phyloP scores from a whole-genome alignment of 129 eudicot species.

The Flaveria linearis region DNA sequence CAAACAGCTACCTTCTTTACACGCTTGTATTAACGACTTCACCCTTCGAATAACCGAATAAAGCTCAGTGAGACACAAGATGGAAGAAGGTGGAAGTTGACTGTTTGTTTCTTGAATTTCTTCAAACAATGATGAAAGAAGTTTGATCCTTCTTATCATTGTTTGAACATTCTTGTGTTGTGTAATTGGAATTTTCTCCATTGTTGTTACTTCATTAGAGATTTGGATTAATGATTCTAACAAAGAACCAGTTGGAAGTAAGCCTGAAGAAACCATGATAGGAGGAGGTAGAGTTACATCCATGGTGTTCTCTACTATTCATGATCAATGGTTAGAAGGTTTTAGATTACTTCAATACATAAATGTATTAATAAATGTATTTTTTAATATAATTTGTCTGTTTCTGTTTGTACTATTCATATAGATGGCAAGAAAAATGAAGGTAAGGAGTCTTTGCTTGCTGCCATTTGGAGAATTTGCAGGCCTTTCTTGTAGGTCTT shows the following conservation, averaged over 20 bases:
- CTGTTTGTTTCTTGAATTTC: slow-evolving; percentile 64
- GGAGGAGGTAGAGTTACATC: slow-evolving; percentile 57
- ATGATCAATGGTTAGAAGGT: slow-evolving; percentile 25
- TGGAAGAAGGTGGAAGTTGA: slow-evolving; percentile 78
- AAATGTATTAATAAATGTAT: slow-evolving; percentile 14
- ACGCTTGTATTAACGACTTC: slow-evolving; percentile 50
- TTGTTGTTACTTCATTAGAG: slow-evolving; percentile 61
- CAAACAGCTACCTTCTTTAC: slow-evolving; percentile 62
- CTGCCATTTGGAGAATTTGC: slow-evolving; percentile 79
- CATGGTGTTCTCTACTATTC: slow-evolving; percentile 46
- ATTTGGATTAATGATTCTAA: slow-evolving; percentile 66
- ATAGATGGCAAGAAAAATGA: slow-evolving; percentile 43
- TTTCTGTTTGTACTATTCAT: slow-evolving; percentile 47
- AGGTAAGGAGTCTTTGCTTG: slow-evolving; percentile 36
- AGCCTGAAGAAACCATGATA: slow-evolving; percentile 60
- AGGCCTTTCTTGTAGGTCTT: slow-evolving; percentile 48
- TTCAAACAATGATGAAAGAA: slow-evolving; percentile 71
- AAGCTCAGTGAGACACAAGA: slow-evolving; percentile 78
- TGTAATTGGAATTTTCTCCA: slow-evolving; percentile 44
- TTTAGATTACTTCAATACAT: slow-evolving; percentile 31
- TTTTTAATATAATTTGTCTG: slow-evolving; percentile 41
- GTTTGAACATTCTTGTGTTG: slow-evolving; percentile 60
- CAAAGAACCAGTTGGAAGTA: slow-evolving; percentile 68
- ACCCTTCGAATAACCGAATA: slow-evolving; percentile 56
- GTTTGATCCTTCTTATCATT: slow-evolving; percentile 62